Base-by-base conservation (phyloP, 164 flowering plant species). In the Aristolochia contorta region DNA sequence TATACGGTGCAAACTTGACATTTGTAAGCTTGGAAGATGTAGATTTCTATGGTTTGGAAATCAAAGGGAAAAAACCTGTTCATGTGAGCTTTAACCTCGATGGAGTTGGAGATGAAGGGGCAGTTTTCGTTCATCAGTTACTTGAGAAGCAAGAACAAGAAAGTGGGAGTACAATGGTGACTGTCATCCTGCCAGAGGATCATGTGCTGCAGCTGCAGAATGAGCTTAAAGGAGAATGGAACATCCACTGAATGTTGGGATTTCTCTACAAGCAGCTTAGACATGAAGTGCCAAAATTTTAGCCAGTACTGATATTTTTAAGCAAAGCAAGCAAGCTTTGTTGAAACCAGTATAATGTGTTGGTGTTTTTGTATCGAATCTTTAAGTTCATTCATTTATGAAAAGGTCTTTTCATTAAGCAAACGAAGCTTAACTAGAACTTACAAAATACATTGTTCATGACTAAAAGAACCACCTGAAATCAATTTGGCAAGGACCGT, bases 21-120 rank as follows among this genome's bases (percentile, higher is more conserved):
- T 87, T 91, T 48, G 79, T 83, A 46, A 67, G 86, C 61, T 24
- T 83, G 63, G 84, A 78, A 62, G 87, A 67, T 12, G 79, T 67
- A 0, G 62, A 74, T 25, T 47, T 83, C 30, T 81, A 83, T 60
- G 88, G 73, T 49, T 54, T 87, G 62, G 72, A 84, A 54, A 2
- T 80, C 37, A 74, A 74, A 13, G 91, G 86, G 9, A 53, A 80
- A 1, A 80, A 62, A 53, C 83, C 93, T 0, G 61, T 73, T 56
- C 64, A 54, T 22, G 93, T 72, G 13, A 71, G 72, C 56, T 86
- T 77, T 51, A 54, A 22, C 1, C 51, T 85, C 5, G 76, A 65
- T 20, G 92, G 93, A 16, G 80, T 83, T 27, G 91, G 97, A 1
- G 87, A 82, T 22, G 78, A 80, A 46, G 97, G 95, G 53, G 78